Conservation (phyloP, 2,329 filamentous ascomycete genomes). For the Diaporthe destruens region DNA sequence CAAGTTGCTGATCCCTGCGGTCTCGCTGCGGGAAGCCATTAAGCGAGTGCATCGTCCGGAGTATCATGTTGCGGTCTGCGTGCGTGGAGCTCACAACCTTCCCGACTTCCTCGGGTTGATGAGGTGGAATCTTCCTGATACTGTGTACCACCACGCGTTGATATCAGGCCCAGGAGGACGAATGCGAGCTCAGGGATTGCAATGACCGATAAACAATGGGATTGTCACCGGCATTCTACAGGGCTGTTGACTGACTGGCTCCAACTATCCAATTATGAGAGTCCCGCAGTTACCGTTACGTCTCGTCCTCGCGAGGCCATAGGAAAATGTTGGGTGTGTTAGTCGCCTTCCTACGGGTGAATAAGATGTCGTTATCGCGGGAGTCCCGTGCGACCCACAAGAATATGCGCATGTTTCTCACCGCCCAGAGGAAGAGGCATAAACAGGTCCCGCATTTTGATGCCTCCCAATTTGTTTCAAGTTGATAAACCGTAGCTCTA, state of each 20-base stretch:
- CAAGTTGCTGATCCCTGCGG: constrained; percentile 16
- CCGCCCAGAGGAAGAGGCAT: constrained; percentile 15
- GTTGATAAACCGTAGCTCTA: constrained; percentile 1
- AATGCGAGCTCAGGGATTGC: neutral
- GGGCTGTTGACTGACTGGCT: neutral
- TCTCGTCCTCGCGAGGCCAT: neutral
- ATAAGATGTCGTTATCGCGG: neutral
- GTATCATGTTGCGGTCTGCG: neutral
- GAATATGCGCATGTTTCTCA: constrained; percentile 18
- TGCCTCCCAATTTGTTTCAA: constrained; percentile 29
- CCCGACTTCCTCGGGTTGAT: neutral
- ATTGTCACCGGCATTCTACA: neutral
- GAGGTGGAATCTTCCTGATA: constrained; percentile 8
- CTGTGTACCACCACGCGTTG: constrained; percentile 11
- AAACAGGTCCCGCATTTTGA: constrained; percentile 19
- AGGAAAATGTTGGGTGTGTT: neutral
- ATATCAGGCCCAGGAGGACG: neutral
- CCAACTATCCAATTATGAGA: too few relatives aligned
- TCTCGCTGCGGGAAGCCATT: neutral
- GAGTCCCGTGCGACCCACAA: constrained; percentile 8
- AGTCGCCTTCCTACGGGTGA: neutral
- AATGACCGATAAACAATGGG: neutral
- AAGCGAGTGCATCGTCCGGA: constrained; percentile 30
- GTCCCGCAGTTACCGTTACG: neutral
- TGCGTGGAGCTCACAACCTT: neutral